Evolutionary conservation across 1,284 basidiomycete genomes (phyloP), one percentile per base, ranked within the genome.

Genomic region (Binderoboletus segoi): DNA sequence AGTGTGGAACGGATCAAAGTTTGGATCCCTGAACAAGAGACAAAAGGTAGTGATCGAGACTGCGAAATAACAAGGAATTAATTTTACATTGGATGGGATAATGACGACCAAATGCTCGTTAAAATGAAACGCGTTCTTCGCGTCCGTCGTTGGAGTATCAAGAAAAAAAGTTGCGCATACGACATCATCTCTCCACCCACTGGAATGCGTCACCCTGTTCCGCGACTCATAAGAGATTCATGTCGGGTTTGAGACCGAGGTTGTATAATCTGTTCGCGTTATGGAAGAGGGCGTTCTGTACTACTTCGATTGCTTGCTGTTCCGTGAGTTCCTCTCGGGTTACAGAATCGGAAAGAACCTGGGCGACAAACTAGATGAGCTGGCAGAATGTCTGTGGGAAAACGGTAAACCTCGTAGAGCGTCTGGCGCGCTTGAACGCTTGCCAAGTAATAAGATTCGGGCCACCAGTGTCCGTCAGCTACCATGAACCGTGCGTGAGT

Each of bases 401-500:
- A 13, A n/a, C 32, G 24, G 15, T 11, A 33, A 51, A 88, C 89
- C 61, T 83, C 77, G 57, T 77, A 85, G 24, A 92, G 70, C 0
- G 78, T 83, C 49, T 83, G 70, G 30, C 89, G 79, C 2, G 85
- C 81, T 70, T 91, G 89, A 1, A 81, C 50, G 3, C 77, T 78
- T 1, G 83, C 87, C 12, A 91, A 73, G 65, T 89, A 91, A 63
- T 81, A 92, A 0, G 82, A 80, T 66, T 91, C 89, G 4, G 89
- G 89, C 82, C 86, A 89, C 79, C 84, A 90, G 66, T 88, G 86
- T 18, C 86, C 89, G 61, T 91, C 89, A 23, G 85, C 87, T 89
- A 48, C 21, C 47, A 50, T 48, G 30, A 57, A 38, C 51, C 46
- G 60, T 20, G 24, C 2, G 15, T 66, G 13, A 61, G 55, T 32